These are phyloP conservation scores for Xylaria sp. DNA, from an alignment of 2,329 filamentous ascomycete species.

Conservation along the genomic window DNA sequence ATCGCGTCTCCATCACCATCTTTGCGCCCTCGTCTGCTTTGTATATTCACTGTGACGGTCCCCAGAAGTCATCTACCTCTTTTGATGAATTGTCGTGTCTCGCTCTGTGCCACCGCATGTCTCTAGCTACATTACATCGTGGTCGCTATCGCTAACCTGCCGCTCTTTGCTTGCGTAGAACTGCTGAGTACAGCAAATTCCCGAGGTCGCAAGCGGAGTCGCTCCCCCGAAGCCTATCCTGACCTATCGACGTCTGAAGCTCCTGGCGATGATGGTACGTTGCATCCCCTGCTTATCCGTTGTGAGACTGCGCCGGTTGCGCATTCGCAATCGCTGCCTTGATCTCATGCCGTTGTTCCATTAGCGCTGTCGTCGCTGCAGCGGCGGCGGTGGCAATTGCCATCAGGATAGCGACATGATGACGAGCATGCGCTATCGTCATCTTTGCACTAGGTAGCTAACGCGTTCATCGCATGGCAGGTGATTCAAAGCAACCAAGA, in stretches of 20 bases:
- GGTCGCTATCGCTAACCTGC: conserved; percentile 27
- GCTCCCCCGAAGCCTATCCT: conserved; percentile 64
- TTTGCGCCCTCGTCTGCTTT: conserved; percentile 11
- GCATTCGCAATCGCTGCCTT: neutral
- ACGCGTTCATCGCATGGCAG: conserved; percentile 34
- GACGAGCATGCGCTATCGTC: neutral
- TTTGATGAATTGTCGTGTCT: conserved; percentile 18
- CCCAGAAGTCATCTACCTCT: conserved; percentile 18
- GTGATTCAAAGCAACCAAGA: conserved; percentile 44
- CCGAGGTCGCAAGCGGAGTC: conserved; percentile 73
- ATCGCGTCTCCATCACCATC: neutral
- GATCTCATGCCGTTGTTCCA: neutral
- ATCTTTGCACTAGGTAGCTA: conserved; percentile 18
- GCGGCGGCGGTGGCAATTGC: neutral
- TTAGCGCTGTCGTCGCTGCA: neutral
- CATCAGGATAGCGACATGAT: neutral
- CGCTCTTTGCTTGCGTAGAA: conserved; percentile 37
- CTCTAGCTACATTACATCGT: conserved; percentile 17
- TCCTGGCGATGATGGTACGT: conserved; percentile 71
- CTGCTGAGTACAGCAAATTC: conserved; percentile 46
- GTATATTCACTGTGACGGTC: conserved; percentile 16
- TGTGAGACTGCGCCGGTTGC: conserved; percentile 28
- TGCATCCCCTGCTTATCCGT: conserved; percentile 31
- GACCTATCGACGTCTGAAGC: conserved; percentile 48
- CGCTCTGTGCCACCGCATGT: conserved; percentile 19